phyloP scores from a whole-genome alignment of 108 stramenopile genomes.

The Cyclotella cryptica region DNA sequence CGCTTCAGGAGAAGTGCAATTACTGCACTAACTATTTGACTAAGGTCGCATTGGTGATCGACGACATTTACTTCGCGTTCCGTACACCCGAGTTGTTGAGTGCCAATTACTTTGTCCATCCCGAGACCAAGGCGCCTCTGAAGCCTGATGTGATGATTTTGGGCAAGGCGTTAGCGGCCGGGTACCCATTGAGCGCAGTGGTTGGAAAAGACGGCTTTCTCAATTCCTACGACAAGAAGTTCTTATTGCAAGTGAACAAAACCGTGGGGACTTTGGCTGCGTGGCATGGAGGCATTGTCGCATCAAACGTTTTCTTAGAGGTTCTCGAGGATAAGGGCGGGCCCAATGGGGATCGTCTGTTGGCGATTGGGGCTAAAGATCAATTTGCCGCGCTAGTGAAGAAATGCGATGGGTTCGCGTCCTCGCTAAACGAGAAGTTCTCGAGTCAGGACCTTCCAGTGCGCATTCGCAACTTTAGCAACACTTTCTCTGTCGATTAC shows the following conservation, averaged over 20 bases:
- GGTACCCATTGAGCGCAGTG: conserved; percentile 60
- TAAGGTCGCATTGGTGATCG: conserved; percentile 59
- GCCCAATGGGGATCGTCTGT: conserved; percentile 10
- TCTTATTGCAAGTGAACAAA: conserved; percentile 62
- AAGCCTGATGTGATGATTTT: conserved; percentile 61
- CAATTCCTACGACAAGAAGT: conserved; percentile 65
- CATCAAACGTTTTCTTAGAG: conserved; percentile 63
- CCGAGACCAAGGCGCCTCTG: conserved; percentile 44
- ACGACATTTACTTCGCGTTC: conserved; percentile 69
- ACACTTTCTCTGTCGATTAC: conserved; percentile 61
- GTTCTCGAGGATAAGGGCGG: conserved; percentile 30
- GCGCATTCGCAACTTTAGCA: conserved; percentile 64
- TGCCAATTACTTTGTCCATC: conserved; percentile 54
- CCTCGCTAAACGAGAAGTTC: conserved; percentile 38
- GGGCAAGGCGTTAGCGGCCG: conserved; percentile 62
- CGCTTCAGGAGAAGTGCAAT: conserved; percentile 53
- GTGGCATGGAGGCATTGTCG: conserved; percentile 65
- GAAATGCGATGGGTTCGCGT: conserved; percentile 53
- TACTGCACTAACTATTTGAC: conserved; percentile 70
- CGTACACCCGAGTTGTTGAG: conserved; percentile 60
- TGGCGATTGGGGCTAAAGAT: conserved; percentile 25
- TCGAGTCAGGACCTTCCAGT: conserved; percentile 36
- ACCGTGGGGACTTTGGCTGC: conserved; percentile 61
- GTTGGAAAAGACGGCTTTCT: conserved; percentile 52
- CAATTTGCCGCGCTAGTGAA: conserved; percentile 41